These are phyloP conservation scores for Pseudozyma hubeiensis DNA, from an alignment of 1,284 basidiomycete species.

Conservation along the genomic window DNA sequence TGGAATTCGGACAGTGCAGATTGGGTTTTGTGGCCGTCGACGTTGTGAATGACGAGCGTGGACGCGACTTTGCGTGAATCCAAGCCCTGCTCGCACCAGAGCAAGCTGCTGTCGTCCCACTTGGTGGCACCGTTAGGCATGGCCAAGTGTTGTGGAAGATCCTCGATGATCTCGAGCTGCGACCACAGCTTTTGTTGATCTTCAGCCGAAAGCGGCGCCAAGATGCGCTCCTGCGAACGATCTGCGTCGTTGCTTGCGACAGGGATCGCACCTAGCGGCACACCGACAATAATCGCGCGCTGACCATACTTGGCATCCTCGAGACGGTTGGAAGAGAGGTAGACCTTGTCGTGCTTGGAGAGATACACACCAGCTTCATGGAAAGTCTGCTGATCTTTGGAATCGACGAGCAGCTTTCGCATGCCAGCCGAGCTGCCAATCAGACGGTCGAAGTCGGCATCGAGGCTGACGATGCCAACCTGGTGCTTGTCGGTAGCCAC, in stretches of 20 bases:
- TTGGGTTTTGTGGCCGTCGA: constrained; percentile 11
- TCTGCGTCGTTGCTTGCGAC: constrained; percentile 1
- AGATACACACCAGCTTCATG: constrained; percentile 51
- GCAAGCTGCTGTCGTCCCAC: constrained; percentile 43
- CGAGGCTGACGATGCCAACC: constrained; percentile 40
- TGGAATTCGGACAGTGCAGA: constrained; percentile 18
- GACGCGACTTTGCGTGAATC: constrained; percentile 28
- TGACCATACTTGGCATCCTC: constrained; percentile 20
- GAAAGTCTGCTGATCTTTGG: constrained; percentile 36
- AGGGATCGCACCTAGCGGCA: constrained; percentile 24
- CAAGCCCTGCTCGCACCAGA: constrained; percentile 54
- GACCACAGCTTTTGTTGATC: constrained; percentile 32
- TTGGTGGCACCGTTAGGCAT: constrained; percentile 44
- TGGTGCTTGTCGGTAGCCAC: neutral
- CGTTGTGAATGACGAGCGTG: constrained; percentile 33
- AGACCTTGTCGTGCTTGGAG: constrained; percentile 38
- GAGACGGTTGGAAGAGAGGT: constrained; percentile 43
- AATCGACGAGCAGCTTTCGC: constrained; percentile 32
- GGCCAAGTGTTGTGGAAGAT: constrained; percentile 28
- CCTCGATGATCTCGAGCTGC: constrained; percentile 18
- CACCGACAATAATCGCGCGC: constrained; percentile 24
- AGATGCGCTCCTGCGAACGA: constrained; percentile 8
- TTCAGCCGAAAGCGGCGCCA: constrained; percentile 16
- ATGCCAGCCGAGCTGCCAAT: constrained; percentile 27
- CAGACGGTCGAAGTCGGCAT: constrained; percentile 38